Evolutionary conservation across 2,329 filamentous ascomycete genomes (phyloP).

Genomic region (Aureobasidium mangrovei): DNA sequence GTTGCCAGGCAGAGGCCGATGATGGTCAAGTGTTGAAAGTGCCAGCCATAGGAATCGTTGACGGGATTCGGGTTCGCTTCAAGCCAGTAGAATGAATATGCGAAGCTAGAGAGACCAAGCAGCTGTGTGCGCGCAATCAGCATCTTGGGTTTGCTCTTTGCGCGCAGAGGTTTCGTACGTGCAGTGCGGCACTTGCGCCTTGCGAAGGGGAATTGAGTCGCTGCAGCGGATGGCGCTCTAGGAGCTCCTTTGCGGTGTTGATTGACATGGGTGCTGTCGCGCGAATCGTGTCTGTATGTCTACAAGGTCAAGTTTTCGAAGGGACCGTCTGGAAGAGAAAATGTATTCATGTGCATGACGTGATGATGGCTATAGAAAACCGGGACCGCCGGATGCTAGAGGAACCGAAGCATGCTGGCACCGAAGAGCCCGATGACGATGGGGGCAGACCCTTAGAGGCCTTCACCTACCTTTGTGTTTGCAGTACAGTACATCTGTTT

Average conservation of each 20-base stretch:
- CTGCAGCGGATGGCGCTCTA: conserved; percentile 52
- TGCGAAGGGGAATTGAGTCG: conserved; percentile 57
- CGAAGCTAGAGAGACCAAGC: conserved; percentile 36
- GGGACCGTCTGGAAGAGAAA: neutral
- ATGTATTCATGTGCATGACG: conserved; percentile 3
- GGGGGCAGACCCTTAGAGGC: no score
- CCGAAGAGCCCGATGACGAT: no score
- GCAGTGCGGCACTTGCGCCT: conserved; percentile 53
- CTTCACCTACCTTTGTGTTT: no score
- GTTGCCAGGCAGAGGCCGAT: conserved; percentile 56
- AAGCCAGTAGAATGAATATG: conserved; percentile 36
- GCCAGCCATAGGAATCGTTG: conserved; percentile 55
- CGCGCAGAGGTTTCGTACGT: conserved; percentile 31
- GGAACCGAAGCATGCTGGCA: neutral
- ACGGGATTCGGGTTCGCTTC: conserved; percentile 29
- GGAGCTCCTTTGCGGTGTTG: conserved; percentile 21
- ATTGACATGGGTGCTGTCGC: conserved; percentile 16
- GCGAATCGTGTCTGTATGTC: neutral
- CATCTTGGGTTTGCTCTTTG: neutral
- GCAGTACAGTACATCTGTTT: no score
- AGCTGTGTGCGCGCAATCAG: conserved; percentile 19
- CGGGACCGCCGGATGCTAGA: neutral
- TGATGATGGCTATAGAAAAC: neutral
- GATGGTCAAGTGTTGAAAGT: conserved; percentile 67
- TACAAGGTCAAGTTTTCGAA: neutral